phyloP scores from a whole-genome alignment of 2,329 filamentous ascomycete genomes.

The Lecanoromycetidae sp. region DNA sequence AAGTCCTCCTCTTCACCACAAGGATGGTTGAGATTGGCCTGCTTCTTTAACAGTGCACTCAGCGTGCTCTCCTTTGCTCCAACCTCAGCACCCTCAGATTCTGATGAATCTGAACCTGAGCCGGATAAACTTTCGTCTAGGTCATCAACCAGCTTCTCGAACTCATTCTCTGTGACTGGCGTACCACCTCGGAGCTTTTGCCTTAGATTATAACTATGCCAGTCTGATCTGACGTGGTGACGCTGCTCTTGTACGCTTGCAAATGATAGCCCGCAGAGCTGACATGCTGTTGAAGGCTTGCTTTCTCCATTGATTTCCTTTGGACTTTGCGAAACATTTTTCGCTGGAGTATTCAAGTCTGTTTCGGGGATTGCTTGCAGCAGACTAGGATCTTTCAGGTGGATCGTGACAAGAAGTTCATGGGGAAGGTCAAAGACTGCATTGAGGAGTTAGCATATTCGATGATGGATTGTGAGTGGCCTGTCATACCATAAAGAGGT shows the following conservation, averaged over 20 bases:
- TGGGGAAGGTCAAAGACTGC: constrained; percentile 64
- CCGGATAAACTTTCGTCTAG: constrained; percentile 89
- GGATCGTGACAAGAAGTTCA: constrained; percentile 27
- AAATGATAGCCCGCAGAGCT: constrained; percentile 65
- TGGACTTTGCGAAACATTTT: constrained; percentile 11
- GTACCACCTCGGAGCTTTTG: constrained; percentile 66
- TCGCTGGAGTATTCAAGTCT: background rate
- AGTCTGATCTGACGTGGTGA: constrained; percentile 74
- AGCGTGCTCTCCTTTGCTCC: constrained; percentile 41
- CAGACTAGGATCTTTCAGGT: constrained; percentile 22
- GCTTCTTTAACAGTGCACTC: constrained; percentile 65
- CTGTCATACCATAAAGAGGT: constrained; percentile 37
- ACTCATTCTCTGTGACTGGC: constrained; percentile 66
- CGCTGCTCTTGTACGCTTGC: constrained; percentile 66
- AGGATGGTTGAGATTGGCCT: constrained; percentile 57
- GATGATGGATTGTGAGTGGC: too few relatives aligned
- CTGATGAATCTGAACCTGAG: constrained; percentile 69
- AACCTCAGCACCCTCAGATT: constrained; percentile 53
- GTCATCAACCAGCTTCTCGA: constrained; percentile 72
- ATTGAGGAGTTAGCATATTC: too few relatives aligned
- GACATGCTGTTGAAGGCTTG: constrained; percentile 58
- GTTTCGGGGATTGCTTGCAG: background rate
- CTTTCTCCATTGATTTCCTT: constrained; percentile 28
- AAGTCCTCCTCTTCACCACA: constrained; percentile 23
- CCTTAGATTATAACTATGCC: constrained; percentile 91